phyloP scores from a whole-genome alignment of 2,329 filamentous ascomycete species.

The Fusarium kyushuense region DNA sequence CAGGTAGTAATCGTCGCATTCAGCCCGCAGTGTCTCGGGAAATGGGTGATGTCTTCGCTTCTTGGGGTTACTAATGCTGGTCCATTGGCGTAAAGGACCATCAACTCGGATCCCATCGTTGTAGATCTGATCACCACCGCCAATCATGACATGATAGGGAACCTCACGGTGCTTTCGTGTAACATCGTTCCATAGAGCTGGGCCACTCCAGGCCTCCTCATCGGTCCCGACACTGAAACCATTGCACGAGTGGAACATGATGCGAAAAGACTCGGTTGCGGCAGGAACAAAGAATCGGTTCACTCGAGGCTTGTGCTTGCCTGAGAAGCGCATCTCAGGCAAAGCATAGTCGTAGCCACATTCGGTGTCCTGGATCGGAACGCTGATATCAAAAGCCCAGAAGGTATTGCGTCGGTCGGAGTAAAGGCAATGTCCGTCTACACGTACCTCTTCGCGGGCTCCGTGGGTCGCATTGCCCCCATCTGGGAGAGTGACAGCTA shows the following conservation, averaged over 20 bases:
- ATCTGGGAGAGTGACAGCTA: slow-evolving; percentile 50
- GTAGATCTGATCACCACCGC: slow-evolving; percentile 96
- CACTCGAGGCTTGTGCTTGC: slow-evolving; percentile 65
- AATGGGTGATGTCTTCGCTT: slow-evolving; percentile 85
- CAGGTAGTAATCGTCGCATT: slow-evolving; percentile 91
- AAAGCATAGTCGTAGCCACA: slow-evolving; percentile 84
- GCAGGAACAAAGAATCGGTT: slow-evolving; percentile 90
- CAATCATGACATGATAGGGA: slow-evolving; percentile 96
- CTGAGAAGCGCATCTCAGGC: slow-evolving; percentile 71
- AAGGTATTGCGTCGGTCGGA: slow-evolving; percentile 80
- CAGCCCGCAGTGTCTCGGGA: slow-evolving; percentile 79
- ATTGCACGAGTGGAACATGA: slow-evolving; percentile 99
- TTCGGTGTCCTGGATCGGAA: slow-evolving; percentile 79
- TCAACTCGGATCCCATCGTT: slow-evolving; percentile 91
- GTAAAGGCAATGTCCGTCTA: slow-evolving; percentile 67
- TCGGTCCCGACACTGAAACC: slow-evolving; percentile 93
- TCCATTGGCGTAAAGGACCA: slow-evolving; percentile 86
- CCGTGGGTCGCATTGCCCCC: slow-evolving; percentile 45
- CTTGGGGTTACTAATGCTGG: slow-evolving; percentile 82
- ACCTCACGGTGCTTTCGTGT: slow-evolving; percentile 80
- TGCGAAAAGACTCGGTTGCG: slow-evolving; percentile 87
- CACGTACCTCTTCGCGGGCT: slow-evolving; percentile 58
- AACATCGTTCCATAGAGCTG: slow-evolving; percentile 96
- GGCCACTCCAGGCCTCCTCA: slow-evolving; percentile 86
- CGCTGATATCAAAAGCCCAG: slow-evolving; percentile 87